Base-by-base conservation (phyloP, 202 grass and related monocot genomes). In the Elaeis oleifera region DNA sequence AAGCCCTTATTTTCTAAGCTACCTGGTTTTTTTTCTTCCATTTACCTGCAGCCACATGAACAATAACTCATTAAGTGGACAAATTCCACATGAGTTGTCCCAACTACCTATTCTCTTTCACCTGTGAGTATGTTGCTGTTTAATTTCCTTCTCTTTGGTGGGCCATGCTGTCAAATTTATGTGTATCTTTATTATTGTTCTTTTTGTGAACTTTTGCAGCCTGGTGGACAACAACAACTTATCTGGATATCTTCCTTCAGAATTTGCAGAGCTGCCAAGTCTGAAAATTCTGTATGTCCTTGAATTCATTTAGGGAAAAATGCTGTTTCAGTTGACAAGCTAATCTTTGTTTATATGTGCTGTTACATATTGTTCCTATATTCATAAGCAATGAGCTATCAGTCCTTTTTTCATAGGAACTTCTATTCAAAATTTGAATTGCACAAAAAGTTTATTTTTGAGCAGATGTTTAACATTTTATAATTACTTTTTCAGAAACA, bases 1-100 rank as follows among this genome's bases (percentile, higher is more conserved):
- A 44, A 44, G 2, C 36, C 36, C 11, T 44, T 44, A 11, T 44
- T 44, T 22, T 70, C 22, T 72, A 54, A 49, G 49, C n/a, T 54
- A 25, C 20, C 76, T 75, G 32, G 71, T 27, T 70, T 61, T 70
- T 20, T 74, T 24, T 74, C 65, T 65, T 61, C 64, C 32, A 67
- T 3, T 59, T 67, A 61, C 31, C 58, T 69, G 16, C 28, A 99
- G 94, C 31, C 94, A 99, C 73, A 89, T 99, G 94, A 99, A 99
- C 76, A 99, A 99, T 59, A 99, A 99, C 67, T 99, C 88, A 67
- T 78, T 99, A 66, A 99, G 94, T 73, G 88, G 94, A 22, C 70
- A 80, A 87, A 87, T 99, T 56, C 88, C 94, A 52, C 51, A 58
- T 52, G 94, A 99, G 61, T 53, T 99, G 49, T 99, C 69, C 24